A percentile compares a stretch with the other conserved stretches of the same genome.
These are phyloP conservation scores for Paxillus rubicundulus DNA, from an alignment of 768 basidiomycete genomes.

Conservation along the genomic window DNA sequence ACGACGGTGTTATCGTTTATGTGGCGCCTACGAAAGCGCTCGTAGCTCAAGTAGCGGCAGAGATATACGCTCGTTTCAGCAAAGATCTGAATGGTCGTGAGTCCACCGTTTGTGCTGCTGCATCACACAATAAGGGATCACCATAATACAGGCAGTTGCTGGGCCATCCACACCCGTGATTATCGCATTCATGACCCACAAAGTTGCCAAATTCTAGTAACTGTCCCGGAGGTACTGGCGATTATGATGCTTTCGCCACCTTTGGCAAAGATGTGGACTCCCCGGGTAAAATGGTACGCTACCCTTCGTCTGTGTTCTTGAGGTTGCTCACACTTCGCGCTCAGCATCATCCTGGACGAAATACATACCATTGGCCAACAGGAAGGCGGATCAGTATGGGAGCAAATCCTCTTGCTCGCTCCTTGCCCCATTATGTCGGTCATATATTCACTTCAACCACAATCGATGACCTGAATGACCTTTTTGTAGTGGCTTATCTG, in stretches of 20 bases:
- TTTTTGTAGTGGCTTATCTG: conserved; percentile 59
- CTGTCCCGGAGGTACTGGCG: conserved; percentile 68
- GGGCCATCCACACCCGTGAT: conserved; percentile 68
- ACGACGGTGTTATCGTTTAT: conserved; percentile 69
- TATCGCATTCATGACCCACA: conserved; percentile 59
- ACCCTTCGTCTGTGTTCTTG: not conserved
- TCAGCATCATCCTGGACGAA: conserved; percentile 58
- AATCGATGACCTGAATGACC: not conserved
- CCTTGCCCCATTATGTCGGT: conserved; percentile 71
- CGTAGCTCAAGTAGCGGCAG: conserved; percentile 69
- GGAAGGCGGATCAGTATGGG: conserved; percentile 69
- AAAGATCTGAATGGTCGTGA: conserved; percentile 49
- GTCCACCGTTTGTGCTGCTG: conserved; percentile 15
- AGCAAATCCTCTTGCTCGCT: conserved; percentile 67
- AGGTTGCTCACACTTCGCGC: not conserved
- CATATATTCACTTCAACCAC: not conserved
- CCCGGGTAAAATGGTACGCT: conserved; percentile 55
- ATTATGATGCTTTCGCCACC: conserved; percentile 70
- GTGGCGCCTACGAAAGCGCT: conserved; percentile 76
- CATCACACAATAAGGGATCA: not conserved
- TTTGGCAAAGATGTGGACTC: conserved; percentile 58
- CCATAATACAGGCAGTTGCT: conserved; percentile 46
- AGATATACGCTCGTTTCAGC: conserved; percentile 68
- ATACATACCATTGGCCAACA: conserved; percentile 68
- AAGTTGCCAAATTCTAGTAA: conserved; percentile 70